A percentile compares a stretch with the other conserved stretches of the same genome.
Evolutionary conservation across 805 yeast species (phyloP).

Genomic region (Yarrowia sp.): DNA sequence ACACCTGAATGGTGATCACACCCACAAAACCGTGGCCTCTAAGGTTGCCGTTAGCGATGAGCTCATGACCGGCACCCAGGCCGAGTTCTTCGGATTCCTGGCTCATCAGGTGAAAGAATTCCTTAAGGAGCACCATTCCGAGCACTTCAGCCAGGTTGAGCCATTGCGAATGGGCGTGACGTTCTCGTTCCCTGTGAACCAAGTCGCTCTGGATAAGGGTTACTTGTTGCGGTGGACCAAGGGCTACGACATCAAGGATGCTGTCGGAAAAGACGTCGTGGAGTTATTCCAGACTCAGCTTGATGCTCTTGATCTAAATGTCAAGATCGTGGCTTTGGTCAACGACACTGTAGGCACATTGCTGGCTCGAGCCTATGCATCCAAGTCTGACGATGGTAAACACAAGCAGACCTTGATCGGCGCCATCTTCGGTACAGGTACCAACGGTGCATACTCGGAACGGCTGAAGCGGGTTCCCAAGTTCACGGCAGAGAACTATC

Average conservation of each 20-base stretch:
- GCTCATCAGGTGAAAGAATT: conserved; percentile 75
- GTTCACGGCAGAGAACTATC: conserved; percentile 57
- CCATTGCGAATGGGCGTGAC: conserved; percentile 85
- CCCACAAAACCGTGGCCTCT: conserved; percentile 76
- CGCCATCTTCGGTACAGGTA: conserved; percentile 95
- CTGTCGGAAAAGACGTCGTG: conserved; percentile 85
- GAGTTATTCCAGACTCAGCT: conserved; percentile 71
- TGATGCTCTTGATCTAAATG: conserved; percentile 63
- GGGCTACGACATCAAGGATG: conserved; percentile 87
- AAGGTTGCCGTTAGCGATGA: conserved; percentile 82
- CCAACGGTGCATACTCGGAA: conserved; percentile 94
- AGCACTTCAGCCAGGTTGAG: conserved; percentile 50
- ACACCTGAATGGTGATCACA: conserved; percentile 62
- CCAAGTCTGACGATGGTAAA: conserved; percentile 56
- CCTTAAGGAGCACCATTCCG: conserved; percentile 69
- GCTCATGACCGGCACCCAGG: conserved; percentile 68
- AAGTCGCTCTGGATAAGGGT: conserved; percentile 80
- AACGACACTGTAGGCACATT: conserved; percentile 97
- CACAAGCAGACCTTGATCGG: conserved; percentile 84
- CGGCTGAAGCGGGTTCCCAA: conserved; percentile 74
- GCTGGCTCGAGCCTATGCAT: conserved; percentile 81
- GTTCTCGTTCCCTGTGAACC: conserved; percentile 91
- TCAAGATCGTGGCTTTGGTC: conserved; percentile 80
- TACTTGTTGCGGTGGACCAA: conserved; percentile 93
- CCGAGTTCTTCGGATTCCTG: conserved; percentile 73